phyloP scores from a whole-genome alignment of 192 early-diverging fungal species.

The Polychytrium aggregatum region DNA sequence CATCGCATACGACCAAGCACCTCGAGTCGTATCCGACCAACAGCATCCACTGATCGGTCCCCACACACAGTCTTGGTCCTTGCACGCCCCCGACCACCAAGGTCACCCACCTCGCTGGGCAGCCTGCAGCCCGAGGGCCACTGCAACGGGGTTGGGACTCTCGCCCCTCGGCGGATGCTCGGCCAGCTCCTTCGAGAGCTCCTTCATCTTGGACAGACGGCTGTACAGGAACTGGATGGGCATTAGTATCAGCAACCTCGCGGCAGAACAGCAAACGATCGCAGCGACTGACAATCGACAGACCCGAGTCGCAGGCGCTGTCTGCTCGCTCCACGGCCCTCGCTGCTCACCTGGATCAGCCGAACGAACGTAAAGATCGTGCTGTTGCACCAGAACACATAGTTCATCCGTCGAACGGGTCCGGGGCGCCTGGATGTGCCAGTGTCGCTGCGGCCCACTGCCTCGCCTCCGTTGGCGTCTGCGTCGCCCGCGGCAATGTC shows the following conservation, averaged over 20 bases:
- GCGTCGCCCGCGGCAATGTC: not conserved
- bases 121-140: conserved; percentile 33
- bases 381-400: conserved; percentile 79
- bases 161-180: conserved; percentile 37
- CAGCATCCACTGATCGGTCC: too few species aligned
- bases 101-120: too few species aligned
- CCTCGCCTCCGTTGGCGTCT: too few species aligned
- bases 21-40: too few species aligned
- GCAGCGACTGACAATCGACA: too few species aligned
- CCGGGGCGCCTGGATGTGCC: conserved; percentile 3
- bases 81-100: too few species aligned
- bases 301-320: too few species aligned
- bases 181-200: conserved; percentile 49
- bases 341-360: conserved; percentile 58
- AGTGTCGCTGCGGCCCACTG: conserved; percentile 5
- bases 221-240: conserved; percentile 64
- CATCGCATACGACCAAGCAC: too few species aligned
- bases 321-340: too few species aligned
- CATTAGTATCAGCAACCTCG: too few species aligned
- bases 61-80: too few species aligned
- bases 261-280: too few species aligned
- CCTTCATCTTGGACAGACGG: conserved; percentile 69
- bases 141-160: conserved; percentile 47
- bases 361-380: conserved; percentile 82
- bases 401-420: conserved; percentile 15